Base-by-base conservation (phyloP, 208 protist genomes). In the Trypanosoma lewisi region DNA sequence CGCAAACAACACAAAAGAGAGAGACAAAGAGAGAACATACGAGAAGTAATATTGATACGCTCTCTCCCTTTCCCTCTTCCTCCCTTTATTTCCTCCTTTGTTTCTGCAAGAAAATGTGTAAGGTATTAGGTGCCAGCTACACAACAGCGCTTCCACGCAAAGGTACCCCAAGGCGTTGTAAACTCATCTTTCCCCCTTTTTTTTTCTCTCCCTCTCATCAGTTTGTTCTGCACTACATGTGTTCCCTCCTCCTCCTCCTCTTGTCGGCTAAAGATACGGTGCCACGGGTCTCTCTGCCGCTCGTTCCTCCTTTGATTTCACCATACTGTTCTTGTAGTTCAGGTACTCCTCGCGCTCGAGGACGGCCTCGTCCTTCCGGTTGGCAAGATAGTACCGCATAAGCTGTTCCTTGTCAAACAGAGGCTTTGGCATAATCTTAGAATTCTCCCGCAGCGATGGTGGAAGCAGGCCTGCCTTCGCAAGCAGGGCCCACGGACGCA, bases 361-460 rank as follows among this genome's bases (percentile, higher is more conserved):
- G 25, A 77, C 64, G 1, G 47, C 61, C 62, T 75, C 66, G 49
- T 85, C 77, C 63, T 92, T 93, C n/a, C 90, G 82, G 60, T 96
- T 93, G 11, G 81, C 82, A 51, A 96, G 51, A 80, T 93, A 96
- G 70, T 96, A 96, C 34, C 70, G 67, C 84, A 93, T 92, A 37
- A 94, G 55, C n/a, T 91, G 67, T 65, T 92, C 83, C 75, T 96
- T 96, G 71, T 96, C 90, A 63, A 96, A 96, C 48, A 96, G 86
- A 9, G 90, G 90, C 57, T 88, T 87, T 27, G 90, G 90, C 83
- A 93, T 92, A 50, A 96, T 89, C 61, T 87, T 87, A 12, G 86
- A 93, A 61, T 92, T 94, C 49, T 93, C 75, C n/a, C 78, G 70
- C 60, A 87, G 70, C 14, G 87, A 91, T 23, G 90, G 90, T 44